phyloP scores from a whole-genome alignment of 2,329 filamentous ascomycete genomes.

The Lasiodiplodia sp. region DNA sequence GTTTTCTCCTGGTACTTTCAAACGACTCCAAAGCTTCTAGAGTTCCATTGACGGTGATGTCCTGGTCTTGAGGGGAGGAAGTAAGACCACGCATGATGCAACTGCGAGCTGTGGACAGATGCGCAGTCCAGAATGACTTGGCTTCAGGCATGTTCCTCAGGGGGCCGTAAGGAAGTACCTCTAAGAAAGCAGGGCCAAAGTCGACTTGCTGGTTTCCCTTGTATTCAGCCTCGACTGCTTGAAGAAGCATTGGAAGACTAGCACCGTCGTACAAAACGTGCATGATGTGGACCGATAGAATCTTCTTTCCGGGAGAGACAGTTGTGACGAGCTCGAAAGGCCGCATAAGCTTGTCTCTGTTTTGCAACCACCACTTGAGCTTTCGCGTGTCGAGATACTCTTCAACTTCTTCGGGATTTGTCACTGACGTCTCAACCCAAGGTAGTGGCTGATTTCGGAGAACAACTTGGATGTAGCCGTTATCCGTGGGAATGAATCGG shows the following conservation, averaged over 20 bases:
- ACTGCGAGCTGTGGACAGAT: conserved; percentile 54
- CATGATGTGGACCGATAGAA: conserved; percentile 74
- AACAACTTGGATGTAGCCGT: conserved; percentile 79
- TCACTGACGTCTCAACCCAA: conserved; percentile 53
- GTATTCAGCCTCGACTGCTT: conserved; percentile 64
- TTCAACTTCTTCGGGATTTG: conserved; percentile 42
- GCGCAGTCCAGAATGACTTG: conserved; percentile 71
- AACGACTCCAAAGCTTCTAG: conserved; percentile 57
- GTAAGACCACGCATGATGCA: conserved; percentile 40
- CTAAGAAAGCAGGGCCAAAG: conserved; percentile 65
- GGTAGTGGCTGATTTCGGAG: conserved; percentile 53
- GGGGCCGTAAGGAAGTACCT: conserved; percentile 74
- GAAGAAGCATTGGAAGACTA: conserved; percentile 74
- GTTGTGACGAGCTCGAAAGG: conserved; percentile 63
- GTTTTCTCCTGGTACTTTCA: conserved; percentile 58
- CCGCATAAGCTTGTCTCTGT: conserved; percentile 55
- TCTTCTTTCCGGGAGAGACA: conserved; percentile 36
- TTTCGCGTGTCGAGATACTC: conserved; percentile 47
- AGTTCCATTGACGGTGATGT: conserved; percentile 37
- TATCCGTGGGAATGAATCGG: conserved; percentile 73
- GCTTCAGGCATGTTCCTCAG: conserved; percentile 60
- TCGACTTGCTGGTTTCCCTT: conserved; percentile 36
- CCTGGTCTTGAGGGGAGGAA: conserved; percentile 34
- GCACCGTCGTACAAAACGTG: conserved; percentile 88
- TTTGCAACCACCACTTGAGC: conserved; percentile 62